phyloP scores from a whole-genome alignment of 768 basidiomycete species.

The Exidia glandulosa region DNA sequence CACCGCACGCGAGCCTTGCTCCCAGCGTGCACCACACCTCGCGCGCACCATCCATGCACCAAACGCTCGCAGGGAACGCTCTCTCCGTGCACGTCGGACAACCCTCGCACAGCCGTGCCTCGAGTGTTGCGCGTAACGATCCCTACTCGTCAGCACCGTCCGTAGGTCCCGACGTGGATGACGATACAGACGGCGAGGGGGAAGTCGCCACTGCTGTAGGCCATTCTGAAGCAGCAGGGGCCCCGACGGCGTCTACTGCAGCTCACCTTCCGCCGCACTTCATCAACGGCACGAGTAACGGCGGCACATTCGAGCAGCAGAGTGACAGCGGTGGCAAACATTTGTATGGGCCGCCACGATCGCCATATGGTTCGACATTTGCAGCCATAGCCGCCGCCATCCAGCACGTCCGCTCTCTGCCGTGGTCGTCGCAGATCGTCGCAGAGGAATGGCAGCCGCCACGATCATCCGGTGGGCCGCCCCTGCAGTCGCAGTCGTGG shows the following conservation, averaged over 20 bases:
- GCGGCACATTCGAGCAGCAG: neutral
- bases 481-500: neutral
- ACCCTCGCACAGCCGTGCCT: neutral
- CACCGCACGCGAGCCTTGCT: neutral
- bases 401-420: neutral
- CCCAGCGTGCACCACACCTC: neutral
- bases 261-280: neutral
- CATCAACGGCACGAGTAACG: neutral
- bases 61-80: too few relatives aligned
- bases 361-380: neutral
- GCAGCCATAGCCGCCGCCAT: neutral
- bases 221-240: neutral
- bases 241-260: neutral
- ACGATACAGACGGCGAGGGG: neutral
- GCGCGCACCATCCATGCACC: neutral
- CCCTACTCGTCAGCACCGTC: neutral
- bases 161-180: neutral
- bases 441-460: neutral
- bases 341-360: neutral
- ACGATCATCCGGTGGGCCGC: neutral
- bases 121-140: neutral
- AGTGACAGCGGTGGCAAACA: neutral
- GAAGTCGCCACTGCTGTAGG: neutral
- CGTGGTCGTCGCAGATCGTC: neutral
- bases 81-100: neutral